Evolutionary conservation across 805 yeast genomes (phyloP).

Genomic region (Wickerhamiella cacticola): DNA sequence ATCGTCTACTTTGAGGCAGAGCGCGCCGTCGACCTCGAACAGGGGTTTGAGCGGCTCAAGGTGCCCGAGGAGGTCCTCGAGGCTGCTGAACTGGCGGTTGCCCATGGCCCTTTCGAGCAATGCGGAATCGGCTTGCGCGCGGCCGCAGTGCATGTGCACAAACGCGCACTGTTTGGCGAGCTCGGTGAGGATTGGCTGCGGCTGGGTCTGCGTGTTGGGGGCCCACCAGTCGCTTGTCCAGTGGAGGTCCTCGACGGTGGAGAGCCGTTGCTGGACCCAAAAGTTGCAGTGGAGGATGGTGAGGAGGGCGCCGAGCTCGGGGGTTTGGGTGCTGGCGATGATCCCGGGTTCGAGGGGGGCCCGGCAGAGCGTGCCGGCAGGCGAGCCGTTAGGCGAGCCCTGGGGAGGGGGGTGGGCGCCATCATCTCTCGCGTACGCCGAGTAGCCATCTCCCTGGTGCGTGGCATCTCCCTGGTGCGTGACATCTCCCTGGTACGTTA

Average conservation of each 20-base stretch:
- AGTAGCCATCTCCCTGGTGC: too few species aligned
- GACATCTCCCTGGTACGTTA: too few species aligned
- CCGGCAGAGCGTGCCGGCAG: background rate
- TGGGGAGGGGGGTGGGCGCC: background rate
- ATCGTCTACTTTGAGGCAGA: background rate
- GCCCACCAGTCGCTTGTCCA: slow-evolving; percentile 45
- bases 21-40: background rate
- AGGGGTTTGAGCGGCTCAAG: background rate
- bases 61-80: background rate
- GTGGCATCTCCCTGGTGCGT: too few species aligned
- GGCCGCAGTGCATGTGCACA: slow-evolving; percentile 8
- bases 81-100: background rate
- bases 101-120: background rate
- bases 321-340: background rate
- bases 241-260: slow-evolving; percentile 45
- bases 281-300: slow-evolving; percentile 1
- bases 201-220: background rate
- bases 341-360: slow-evolving; percentile 6
- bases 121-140: slow-evolving; percentile 4
- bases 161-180: slow-evolving; percentile 5
- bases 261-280: slow-evolving; percentile 28
- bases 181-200: background rate
- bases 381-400: background rate
- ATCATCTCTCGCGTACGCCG: too few species aligned
- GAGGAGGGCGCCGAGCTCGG: slow-evolving; percentile 6